Conservation (phyloP, 495 filamentous ascomycete species). For the Penicillium riverlandense region DNA sequence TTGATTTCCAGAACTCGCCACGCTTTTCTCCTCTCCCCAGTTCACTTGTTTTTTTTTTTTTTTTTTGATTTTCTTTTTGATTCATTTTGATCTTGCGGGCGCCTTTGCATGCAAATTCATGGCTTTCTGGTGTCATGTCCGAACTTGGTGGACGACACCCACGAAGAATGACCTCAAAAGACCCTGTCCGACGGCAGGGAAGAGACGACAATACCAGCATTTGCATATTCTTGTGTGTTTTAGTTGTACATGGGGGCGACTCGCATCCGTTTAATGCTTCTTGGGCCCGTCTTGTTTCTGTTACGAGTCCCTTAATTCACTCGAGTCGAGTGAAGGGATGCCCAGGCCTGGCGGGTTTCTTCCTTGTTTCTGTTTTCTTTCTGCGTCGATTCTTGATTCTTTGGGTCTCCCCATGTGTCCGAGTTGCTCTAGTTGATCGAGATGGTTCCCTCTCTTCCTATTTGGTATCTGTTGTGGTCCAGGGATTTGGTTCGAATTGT, state of each 20-base stretch:
- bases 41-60: slow-evolving; percentile 17
- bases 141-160: slow-evolving; percentile 24
- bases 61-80: slow-evolving; percentile 4
- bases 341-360: too few relatives aligned
- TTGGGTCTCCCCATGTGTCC: not conserved
- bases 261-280: slow-evolving; percentile 33
- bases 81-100: slow-evolving; percentile 26
- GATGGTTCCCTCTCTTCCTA: slow-evolving; percentile 2
- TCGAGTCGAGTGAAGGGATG: too few relatives aligned
- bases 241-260: slow-evolving; percentile 33
- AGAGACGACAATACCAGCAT: slow-evolving; percentile 39
- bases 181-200: slow-evolving; percentile 23
- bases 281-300: slow-evolving; percentile 4
- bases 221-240: slow-evolving; percentile 37
- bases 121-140: slow-evolving; percentile 15
- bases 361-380: too few relatives aligned
- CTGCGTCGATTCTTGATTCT: not conserved
- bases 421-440: too few relatives aligned
- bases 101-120: slow-evolving; percentile 33
- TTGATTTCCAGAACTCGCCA: slow-evolving; percentile 3
- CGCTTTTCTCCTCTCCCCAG: slow-evolving; percentile 2
- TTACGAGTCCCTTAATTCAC: too few relatives aligned
- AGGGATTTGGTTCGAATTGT: slow-evolving; percentile 10
- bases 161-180: slow-evolving; percentile 29
- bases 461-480: slow-evolving; percentile 6